Evolutionary conservation across 2,329 filamentous ascomycete genomes (phyloP), one percentile per base, ranked within the genome.

Genomic region (Fusarium nurragi): DNA sequence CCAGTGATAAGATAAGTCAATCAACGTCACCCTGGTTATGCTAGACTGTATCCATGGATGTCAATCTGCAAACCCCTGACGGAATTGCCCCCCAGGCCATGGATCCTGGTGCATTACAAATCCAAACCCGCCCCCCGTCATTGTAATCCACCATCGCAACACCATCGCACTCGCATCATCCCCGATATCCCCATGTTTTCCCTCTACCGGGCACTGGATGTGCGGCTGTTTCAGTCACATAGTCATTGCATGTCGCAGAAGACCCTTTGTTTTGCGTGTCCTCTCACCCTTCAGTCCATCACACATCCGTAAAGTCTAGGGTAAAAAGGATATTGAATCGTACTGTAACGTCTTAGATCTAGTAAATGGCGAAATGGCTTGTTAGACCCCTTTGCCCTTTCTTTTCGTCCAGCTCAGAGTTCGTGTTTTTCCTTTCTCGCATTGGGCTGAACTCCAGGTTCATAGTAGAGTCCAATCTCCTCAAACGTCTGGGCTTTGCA

Each of bases 391-490:
- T 32, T 26, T 39, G 30, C 26, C 41, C 39, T 37, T 12, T 38
- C 39, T 34, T 51, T 32, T 34, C 21, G 36, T 18, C 25, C 28
- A 16, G 30, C 25, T 59, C 45, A 59, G 25, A 54, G 21, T 32
- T 48, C 40, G 19, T 50, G 19, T 21, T 25, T 48, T 52, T 46
- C 38, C 39, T 49, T 44, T 32, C 38, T 41, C 36, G 34, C 40
- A 36, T 45, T 44, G 32, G 22, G 41, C 44, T 54, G 48, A 45
- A 39, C 14, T 46, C 43, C 54, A 16, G 73, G 72, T 30, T 73
- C 79, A 72, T 84, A 92, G 51, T 81, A 75, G 71, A 91, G 91
- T 0, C 92, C 94, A 26, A 97, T 80, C 67, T 96, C 90, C 64
- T 86, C 84, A 21, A 96, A 74, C 4, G 81, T 87, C 73, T 77